Evolutionary conservation across 2,329 filamentous ascomycete species (phyloP).

Genomic region (Calonectria honghensis): DNA sequence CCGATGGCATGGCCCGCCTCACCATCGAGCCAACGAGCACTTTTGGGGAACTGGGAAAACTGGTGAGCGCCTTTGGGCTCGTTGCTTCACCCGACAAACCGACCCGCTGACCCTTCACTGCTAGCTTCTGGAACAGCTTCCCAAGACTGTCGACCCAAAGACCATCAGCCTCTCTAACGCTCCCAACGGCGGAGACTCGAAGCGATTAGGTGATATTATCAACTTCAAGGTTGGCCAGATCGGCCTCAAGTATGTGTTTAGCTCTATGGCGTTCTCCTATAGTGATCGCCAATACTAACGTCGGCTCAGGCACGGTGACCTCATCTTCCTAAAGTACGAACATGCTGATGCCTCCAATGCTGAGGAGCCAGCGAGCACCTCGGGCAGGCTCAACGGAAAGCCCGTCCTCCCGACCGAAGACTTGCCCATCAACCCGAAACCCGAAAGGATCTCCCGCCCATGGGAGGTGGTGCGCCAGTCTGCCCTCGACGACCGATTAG

Average conservation of each 20-base stretch:
- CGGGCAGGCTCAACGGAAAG: slow-evolving; percentile 86
- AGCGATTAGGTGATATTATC: slow-evolving; percentile 75
- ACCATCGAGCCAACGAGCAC: slow-evolving; percentile 83
- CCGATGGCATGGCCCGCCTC: slow-evolving; percentile 93
- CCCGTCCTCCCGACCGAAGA: slow-evolving; percentile 82
- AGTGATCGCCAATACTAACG: slow-evolving; percentile 46
- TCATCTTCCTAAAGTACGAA: slow-evolving; percentile 90
- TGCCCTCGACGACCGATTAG: slow-evolving; percentile 88
- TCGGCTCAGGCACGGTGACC: slow-evolving; percentile 84
- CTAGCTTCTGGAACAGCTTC: slow-evolving; percentile 76
- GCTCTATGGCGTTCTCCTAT: neutral
- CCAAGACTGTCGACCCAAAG: slow-evolving; percentile 75
- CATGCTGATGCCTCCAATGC: slow-evolving; percentile 68
- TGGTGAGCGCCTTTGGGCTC: slow-evolving; percentile 62
- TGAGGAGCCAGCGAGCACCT: slow-evolving; percentile 62
- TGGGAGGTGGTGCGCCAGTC: slow-evolving; percentile 97
- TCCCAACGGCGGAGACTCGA: slow-evolving; percentile 75
- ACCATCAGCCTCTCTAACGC: slow-evolving; percentile 78
- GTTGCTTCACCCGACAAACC: slow-evolving; percentile 33
- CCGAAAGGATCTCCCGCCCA: slow-evolving; percentile 66
- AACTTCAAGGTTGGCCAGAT: slow-evolving; percentile 74
- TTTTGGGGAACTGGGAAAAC: slow-evolving; percentile 77
- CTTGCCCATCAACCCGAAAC: slow-evolving; percentile 81
- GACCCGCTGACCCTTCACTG: slow-evolving; percentile 31
- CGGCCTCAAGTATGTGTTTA: slow-evolving; percentile 71